Base-by-base conservation (phyloP, 441 rosid genomes). In the Eutrema salsugineum region DNA sequence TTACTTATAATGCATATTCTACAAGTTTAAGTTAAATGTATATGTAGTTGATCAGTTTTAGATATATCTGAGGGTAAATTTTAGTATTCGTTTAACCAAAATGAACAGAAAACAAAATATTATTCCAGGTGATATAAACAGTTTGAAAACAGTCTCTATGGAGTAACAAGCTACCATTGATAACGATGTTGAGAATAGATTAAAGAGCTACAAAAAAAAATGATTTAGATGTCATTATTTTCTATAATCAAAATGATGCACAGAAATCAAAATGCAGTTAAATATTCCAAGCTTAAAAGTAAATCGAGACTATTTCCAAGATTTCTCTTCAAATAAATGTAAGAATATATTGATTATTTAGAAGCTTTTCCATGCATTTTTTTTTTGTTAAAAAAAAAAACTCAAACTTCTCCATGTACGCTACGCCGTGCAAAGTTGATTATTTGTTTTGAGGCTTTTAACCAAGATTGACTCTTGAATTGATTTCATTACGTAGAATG, bases 391-490 rank as follows among this genome's bases (percentile, higher is more conserved):
- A 11, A 14, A 11, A 5, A 12, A 2, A 49, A 4, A 32, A 36
- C 70, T 50, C 58, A 62, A 62, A 51, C 20, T 62, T 62, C 30
- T 39, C 24, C 15, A 39, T 28, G 43, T 17, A 30, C 50, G 20
- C 11, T 12, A 63, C 27, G 70, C 48, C 17, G 50, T 55, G 59
- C 65, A 55, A 46, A 56, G 36, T 72, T 72, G 66, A 64, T 63
- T 48, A 64, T 12, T 72, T 33, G 54, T 20, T 38, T 8, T 27
- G 15, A 55, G 59, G 48, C 57, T 67, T 67, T 67, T 51, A 60
- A 60, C 68, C 55, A 73, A 49, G 9, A 73, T 58, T 66, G 68
- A 66, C 68, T 66, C 47, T 73, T 66, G 40, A 66, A 40, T 36
- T 33, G 55, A 24, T 55, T 39, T 46, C 17, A 54, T 19, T 20